Base-by-base conservation (phyloP, 139 green algal genomes). In the Protoeuglena noctilucae region DNA sequence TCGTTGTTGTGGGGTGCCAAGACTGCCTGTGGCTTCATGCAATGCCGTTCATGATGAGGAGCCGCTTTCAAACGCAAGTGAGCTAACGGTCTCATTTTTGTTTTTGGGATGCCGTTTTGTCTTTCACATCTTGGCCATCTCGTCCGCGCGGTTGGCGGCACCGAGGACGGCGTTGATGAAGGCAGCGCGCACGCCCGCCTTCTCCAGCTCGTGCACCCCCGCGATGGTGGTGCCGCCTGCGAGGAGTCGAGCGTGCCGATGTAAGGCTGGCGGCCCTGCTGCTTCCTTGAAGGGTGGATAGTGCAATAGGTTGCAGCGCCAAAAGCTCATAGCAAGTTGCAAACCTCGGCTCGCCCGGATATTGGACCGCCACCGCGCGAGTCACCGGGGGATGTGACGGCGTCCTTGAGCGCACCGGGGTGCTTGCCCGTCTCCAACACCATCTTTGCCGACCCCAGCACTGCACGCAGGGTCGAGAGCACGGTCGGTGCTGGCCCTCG, bases 351-450 rank as follows among this genome's bases (percentile, higher is more conserved):
- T 24, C 5, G 7, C 6, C 0, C 22, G 16, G 5, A 9, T 4
- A 31, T 30, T 9, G 25, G 25, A 40, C 14, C 14, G 47, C 17
- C 4, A 45, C 14, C 45, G 6, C 45, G 25, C 48, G 9, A 21
- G 60, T 59, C 66, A 28, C 49, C 88, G 0, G 89, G 89, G 0
- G 77, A 90, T 0, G 77, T 87, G 23, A 96, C 89, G 69, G 81
- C 85, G 63, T 96, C 88, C 52, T 95, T 95, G 16, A 95, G 68
- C 56, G 69, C 62, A 12, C 83, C 87, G 7, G 84, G 86, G 59
- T 96, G 90, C 63, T 80, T 86, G 19, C 88, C 89, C 12, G 83
- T 93, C 54, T 97, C 81, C 29, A 95, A 54, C 48, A 96, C 90
- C 88, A 97, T 95, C 73, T 95, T 93, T 31, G 88, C 88, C 1